These are phyloP conservation scores for Debaryomycetaceae sp. DNA, from an alignment of 1,139 yeast genomes.

Conservation along the genomic window DNA sequence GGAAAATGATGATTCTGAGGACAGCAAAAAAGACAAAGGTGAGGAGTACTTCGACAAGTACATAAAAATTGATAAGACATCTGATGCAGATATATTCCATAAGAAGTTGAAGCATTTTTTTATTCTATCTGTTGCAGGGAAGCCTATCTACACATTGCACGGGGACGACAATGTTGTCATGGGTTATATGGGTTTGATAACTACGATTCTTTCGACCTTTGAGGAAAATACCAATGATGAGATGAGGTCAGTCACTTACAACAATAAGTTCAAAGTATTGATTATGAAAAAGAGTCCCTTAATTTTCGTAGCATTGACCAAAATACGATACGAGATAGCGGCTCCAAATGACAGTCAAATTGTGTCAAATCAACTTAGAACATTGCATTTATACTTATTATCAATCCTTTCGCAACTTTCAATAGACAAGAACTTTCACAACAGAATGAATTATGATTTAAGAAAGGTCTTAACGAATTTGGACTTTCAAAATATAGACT, in stretches of 20 bases:
- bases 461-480: slow-evolving; percentile 70
- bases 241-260: slow-evolving; percentile 23
- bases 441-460: slow-evolving; percentile 78
- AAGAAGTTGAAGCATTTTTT: slow-evolving; percentile 64
- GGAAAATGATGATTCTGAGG: slow-evolving; percentile 6
- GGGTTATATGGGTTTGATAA: slow-evolving; percentile 73
- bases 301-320: slow-evolving; percentile 70
- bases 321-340: slow-evolving; percentile 32
- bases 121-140: slow-evolving; percentile 87
- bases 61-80: slow-evolving; percentile 22
- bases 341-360: slow-evolving; percentile 14
- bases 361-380: slow-evolving; percentile 62
- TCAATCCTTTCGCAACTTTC: slow-evolving; percentile 78
- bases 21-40: slow-evolving; percentile 3
- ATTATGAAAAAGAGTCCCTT: slow-evolving; percentile 68
- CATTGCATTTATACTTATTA: slow-evolving; percentile 75
- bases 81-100: slow-evolving; percentile 31
- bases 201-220: slow-evolving; percentile 63
- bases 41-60: slow-evolving; percentile 14
- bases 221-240: slow-evolving; percentile 40
- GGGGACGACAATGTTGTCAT: slow-evolving; percentile 71
- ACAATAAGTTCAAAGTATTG: slow-evolving; percentile 49
- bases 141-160: slow-evolving; percentile 81
- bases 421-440: slow-evolving; percentile 62
- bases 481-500: slow-evolving; percentile 62